Evolutionary conservation across 805 yeast species (phyloP).

Genomic region (Lipomyces yamanashiensis): DNA sequence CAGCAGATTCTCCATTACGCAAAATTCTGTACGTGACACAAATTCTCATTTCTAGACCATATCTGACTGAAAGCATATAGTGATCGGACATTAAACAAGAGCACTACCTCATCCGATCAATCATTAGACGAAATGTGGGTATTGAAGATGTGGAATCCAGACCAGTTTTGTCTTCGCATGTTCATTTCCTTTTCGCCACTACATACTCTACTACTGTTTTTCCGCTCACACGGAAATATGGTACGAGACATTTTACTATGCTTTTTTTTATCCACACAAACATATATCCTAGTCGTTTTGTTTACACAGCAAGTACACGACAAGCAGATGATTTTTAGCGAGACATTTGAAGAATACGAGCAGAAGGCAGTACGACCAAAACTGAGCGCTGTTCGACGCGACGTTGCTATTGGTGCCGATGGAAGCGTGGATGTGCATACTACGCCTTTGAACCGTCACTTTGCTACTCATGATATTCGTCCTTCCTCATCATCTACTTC

Average conservation of each 20-base stretch:
- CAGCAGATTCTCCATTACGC: slow-evolving; percentile 4
- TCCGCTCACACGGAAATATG: slow-evolving; percentile 46
- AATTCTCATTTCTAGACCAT: not conserved
- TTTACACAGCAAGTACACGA: slow-evolving; percentile 60
- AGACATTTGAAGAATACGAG: slow-evolving; percentile 66
- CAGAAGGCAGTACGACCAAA: slow-evolving; percentile 66
- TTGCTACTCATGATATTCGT: slow-evolving; percentile 36
- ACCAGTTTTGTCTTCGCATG: slow-evolving; percentile 58
- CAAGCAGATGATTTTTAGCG: slow-evolving; percentile 62
- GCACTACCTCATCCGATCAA: not conserved
- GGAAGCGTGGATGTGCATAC: slow-evolving; percentile 40
- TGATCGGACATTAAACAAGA: not conserved
- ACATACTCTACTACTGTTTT: slow-evolving; percentile 51
- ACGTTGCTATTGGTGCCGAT: slow-evolving; percentile 56
- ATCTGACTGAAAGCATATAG: not conserved
- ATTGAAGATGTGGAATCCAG: slow-evolving; percentile 69
- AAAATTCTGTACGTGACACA: slow-evolving; percentile 6
- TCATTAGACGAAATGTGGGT: slow-evolving; percentile 50
- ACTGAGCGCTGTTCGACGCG: slow-evolving; percentile 56
- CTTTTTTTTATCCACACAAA: slow-evolving; percentile 48
- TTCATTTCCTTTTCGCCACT: slow-evolving; percentile 65
- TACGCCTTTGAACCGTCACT: slow-evolving; percentile 39
- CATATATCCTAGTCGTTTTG: slow-evolving; percentile 49
- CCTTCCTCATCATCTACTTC: slow-evolving; percentile 13
- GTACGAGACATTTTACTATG: slow-evolving; percentile 40